These are phyloP conservation scores for Staphylotrichum tortipilum DNA, from an alignment of 495 filamentous ascomycete species.

Conservation along the genomic window DNA sequence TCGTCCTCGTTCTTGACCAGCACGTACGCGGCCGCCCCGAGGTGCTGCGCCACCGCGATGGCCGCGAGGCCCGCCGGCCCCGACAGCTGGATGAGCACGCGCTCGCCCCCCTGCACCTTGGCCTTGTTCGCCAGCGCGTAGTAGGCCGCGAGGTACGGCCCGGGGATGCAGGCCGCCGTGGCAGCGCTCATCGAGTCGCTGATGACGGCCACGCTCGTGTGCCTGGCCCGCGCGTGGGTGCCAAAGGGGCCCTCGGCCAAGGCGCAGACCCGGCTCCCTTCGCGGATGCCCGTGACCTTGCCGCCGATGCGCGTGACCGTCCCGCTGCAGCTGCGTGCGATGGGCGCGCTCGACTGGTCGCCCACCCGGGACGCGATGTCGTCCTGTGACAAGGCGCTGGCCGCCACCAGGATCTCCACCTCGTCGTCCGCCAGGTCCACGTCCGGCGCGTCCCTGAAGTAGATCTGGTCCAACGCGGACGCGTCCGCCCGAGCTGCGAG, in stretches of 20 bases:
- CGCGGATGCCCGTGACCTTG: slow-evolving; percentile 24
- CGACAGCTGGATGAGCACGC: slow-evolving; percentile 48
- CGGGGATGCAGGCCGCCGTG: slow-evolving; percentile 42
- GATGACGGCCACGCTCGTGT: slow-evolving; percentile 28
- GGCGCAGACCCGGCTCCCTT: slow-evolving; percentile 35
- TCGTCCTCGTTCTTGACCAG: slow-evolving; percentile 41
- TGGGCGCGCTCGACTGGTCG: slow-evolving; percentile 19
- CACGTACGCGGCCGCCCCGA: slow-evolving; percentile 44
- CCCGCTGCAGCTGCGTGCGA: slow-evolving; percentile 33
- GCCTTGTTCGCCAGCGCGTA: slow-evolving; percentile 38
- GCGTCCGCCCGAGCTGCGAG: slow-evolving; percentile 9
- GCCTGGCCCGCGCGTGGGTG: slow-evolving; percentile 17
- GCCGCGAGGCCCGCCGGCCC: slow-evolving; percentile 47
- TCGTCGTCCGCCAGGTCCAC: slow-evolving; percentile 22
- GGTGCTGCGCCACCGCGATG: slow-evolving; percentile 38
- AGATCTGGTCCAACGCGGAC: slow-evolving; percentile 8
- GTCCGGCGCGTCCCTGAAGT: slow-evolving; percentile 24
- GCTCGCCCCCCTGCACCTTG: slow-evolving; percentile 34
- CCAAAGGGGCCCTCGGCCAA: slow-evolving; percentile 20
- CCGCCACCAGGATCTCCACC: slow-evolving; percentile 35
- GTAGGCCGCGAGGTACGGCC: slow-evolving; percentile 45
- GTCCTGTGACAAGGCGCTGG: slow-evolving; percentile 16
- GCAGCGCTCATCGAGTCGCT: slow-evolving; percentile 36
- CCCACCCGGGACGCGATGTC: slow-evolving; percentile 35
- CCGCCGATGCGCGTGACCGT: slow-evolving; percentile 33